Percentiles rank a stretch among this genome's conserved stretches.
Conservation (phyloP, 495 filamentous ascomycete genomes). For the Aspergillus cavernicola region DNA sequence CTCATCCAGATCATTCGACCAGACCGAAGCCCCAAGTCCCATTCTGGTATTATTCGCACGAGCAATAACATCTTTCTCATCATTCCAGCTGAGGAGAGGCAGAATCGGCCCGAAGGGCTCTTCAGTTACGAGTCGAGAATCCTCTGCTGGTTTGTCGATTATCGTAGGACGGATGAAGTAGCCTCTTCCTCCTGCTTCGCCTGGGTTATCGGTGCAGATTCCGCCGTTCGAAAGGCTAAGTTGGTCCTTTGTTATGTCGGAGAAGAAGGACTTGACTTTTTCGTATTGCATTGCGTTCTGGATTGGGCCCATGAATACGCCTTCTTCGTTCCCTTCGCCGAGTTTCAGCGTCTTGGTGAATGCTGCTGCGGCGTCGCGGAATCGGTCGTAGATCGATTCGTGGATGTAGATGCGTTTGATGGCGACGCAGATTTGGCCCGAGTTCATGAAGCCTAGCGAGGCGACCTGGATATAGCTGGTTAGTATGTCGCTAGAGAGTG, state of each 20-base stretch:
- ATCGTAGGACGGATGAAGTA: constrained; percentile 7
- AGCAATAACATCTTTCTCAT: constrained; percentile 74
- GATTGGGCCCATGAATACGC: constrained; percentile 9
- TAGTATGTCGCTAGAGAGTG: too few relatives aligned
- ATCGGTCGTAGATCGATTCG: constrained; percentile 4
- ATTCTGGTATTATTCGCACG: constrained; percentile 83
- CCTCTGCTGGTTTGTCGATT: constrained; percentile 5
- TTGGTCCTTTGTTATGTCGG: neutral
- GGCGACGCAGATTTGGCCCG: constrained; percentile 11
- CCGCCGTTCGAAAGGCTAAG: neutral
- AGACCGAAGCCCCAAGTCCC: constrained; percentile 77
- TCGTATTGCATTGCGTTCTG: constrained; percentile 15
- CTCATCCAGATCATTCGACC: constrained; percentile 69
- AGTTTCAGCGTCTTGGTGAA: neutral
- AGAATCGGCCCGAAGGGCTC: constrained; percentile 33
- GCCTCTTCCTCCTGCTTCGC: too few relatives aligned
- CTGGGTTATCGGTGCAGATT: neutral
- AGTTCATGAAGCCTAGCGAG: constrained; percentile 9
- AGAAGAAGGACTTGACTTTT: constrained; percentile 3
- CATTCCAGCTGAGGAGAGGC: constrained; percentile 56
- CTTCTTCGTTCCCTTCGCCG: neutral
- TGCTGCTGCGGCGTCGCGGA: neutral
- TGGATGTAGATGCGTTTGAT: constrained; percentile 14
- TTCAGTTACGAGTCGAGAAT: neutral
- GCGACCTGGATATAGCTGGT: too few relatives aligned